Evolutionary conservation across 768 basidiomycete species (phyloP), one percentile per base, ranked within the genome.

Genomic region (Solioccasus polychromus): DNA sequence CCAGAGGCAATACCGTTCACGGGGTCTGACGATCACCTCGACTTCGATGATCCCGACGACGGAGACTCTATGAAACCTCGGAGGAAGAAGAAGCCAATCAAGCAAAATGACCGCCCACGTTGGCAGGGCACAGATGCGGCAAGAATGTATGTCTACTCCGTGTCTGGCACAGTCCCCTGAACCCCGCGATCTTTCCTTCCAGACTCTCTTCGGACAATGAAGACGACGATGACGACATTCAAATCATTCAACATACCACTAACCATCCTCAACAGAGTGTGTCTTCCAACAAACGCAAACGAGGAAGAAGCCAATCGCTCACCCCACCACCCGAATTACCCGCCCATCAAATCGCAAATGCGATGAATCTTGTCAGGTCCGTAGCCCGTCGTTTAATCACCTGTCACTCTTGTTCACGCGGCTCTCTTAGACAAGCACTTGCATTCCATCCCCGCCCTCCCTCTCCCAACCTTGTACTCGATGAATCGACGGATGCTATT

Each of bases 251-350:
- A 20, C 52, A 60, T 69, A 24, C 50, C 61, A 11, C 65, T 43
- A 53, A 34, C 4, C 37, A 39, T 4, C 30, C 55, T 12, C 18
- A 26, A 11, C 44, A 32, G 18, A 47, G 42, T 8, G 8, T 43
- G 15, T 56, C 59, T 2, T 70, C 70, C 43, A 66, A 67, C 23
- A 76, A 75, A 49, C 72, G 75, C 47, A 68, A 73, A 44, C 67
- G 73, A 30, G 55, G 68, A 31, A 75, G 81, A 35, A 82, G 79
- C 59, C 80, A 72, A 19, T 91, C 88, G 4, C 76, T 90, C 30
- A 91, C 88, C 0, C 88, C 88, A 2, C 88, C 88, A 5, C 88
- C 88, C 0, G 71, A 70, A 28, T 62, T 89, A 12, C 68, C 83
- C 3, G 58, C 64, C 9, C 68, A 78, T 24, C 75, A 80, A 44